Conservation (phyloP, 1,284 basidiomycete genomes). For the Rhodofomes roseus region DNA sequence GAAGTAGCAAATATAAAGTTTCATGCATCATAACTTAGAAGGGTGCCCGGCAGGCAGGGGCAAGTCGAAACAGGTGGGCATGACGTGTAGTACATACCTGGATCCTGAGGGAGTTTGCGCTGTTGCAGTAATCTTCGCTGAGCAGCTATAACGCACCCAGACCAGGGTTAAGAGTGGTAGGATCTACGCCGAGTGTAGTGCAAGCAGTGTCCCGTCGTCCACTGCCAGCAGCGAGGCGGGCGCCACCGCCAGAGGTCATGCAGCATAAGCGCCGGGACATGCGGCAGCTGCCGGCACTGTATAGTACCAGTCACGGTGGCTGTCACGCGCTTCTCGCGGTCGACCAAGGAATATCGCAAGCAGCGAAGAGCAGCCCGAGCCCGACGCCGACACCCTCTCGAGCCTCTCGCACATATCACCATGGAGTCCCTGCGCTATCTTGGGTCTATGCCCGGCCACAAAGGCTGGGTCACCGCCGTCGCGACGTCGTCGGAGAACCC, state of each 20-base stretch:
- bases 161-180: too few species aligned
- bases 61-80: background rate
- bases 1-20: slow-evolving; percentile 79
- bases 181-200: too few species aligned
- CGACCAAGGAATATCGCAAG: slow-evolving; percentile 16
- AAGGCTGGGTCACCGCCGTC: slow-evolving; percentile 95
- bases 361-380: slow-evolving; percentile 28
- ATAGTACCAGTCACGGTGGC: slow-evolving; percentile 56
- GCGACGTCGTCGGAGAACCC: slow-evolving; percentile 97
- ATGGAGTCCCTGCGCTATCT: slow-evolving; percentile 93
- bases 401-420: slow-evolving; percentile 31
- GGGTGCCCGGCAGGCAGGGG: background rate
- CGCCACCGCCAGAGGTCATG: too few species aligned
- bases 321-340: slow-evolving; percentile 39
- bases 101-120: too few species aligned
- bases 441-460: slow-evolving; percentile 92
- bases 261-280: background rate
- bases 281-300: slow-evolving; percentile 38
- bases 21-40: slow-evolving; percentile 41
- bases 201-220: too few species aligned
- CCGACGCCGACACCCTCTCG: slow-evolving; percentile 35
- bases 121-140: too few species aligned
- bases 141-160: too few species aligned
- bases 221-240: too few species aligned
- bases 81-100: too few species aligned